Evolutionary conservation across 164 flowering plant species (phyloP), one percentile per base, ranked within the genome.

Genomic region (Piper betle): DNA sequence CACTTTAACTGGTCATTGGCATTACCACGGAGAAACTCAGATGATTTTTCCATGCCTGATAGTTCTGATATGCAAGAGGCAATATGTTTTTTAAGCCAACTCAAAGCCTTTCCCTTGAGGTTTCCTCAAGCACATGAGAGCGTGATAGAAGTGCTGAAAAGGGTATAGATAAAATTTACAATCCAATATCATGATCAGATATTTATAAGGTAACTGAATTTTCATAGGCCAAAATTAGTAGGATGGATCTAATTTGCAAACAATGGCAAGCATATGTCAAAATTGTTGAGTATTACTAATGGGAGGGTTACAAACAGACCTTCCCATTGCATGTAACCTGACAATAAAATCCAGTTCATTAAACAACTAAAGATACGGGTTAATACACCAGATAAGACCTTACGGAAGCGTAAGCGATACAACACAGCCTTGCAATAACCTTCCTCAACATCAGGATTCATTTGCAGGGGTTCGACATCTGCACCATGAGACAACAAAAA

Each of bases 341-440:
- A 3, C 57, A 55, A 55, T 4, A 50, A 20, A n/a, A 6, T 6
- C 25, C 52, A 42, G 16, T 25, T 25, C 6, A 20, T 40, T 57
- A 39, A 57, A 11, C 37, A 57, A 57, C 40, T 10, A 15, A 33
- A 1, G 37, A 57, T 41, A 57, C 37, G 16, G 39, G 0, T 37
- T 37, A 37, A 57, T 15, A 37, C 39, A 33, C 40, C 39, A 17
- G 13, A 17, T 38, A 42, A 91, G 87, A 94, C 99, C 99, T 94
- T 94, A 90, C 99, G 99, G 75, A 90, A 94, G 71, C 99, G 97
- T 79, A 90, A 69, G 64, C 97, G 97, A 75, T 95, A 85, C 58
- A 91, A 73, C 67, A 91, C 60, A 66, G 99, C 91, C 75, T 80
- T 85, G 87, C 96, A 94, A 61, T 77, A 88, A 55, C 96, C 95